Base-by-base conservation (phyloP, 768 basidiomycete genomes). In the Tulasnella sp. region DNA sequence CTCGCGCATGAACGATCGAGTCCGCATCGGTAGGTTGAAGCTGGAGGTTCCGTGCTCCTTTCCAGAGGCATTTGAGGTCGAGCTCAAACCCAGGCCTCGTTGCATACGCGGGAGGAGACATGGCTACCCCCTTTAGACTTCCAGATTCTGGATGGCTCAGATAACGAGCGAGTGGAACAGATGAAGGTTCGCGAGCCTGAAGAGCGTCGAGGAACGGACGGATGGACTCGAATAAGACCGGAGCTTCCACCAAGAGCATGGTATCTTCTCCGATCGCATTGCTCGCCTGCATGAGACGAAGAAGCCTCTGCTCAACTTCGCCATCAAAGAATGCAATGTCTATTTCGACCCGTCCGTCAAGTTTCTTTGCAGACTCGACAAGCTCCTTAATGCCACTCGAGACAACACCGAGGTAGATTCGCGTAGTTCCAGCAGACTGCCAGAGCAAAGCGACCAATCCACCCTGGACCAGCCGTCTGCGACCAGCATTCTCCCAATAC, bases 141-240 rank as follows among this genome's bases (percentile, higher is more conserved):
- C 69, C 64, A 19, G 52, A 62, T 8, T 75, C 75, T 4, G 76
- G 82, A 70, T 87, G 86, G 0, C 82, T 83, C 22, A 90, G 82
- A 62, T 86, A 85, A 8, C 78, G 78, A 0, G 81, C 77, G 77
- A 90, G 88, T 0, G 88, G 89, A 8, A 91, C 73, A 1, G 79
- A 77, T 63, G 85, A 84, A 0, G 90, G 88, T 71, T 88, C 88
- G 1, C 80, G 79, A 29, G 71, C 65, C 74, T 85, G 82, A 3
- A 91, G 81, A 0, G 86, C 83, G 72, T 88, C 83, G 14, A 91
- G 81, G 80, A 91, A 91, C 0, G 90, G 90, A 7, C 88, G 82
- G 39, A 89, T 84, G 0, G 87, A 81, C 73, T 89, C 89, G 73
- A 84, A 90, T 84, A 91, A 84, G 71, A 90, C 84, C 0, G 85